Percentiles rank a stretch among this genome's conserved stretches.
phyloP scores from a whole-genome alignment of 768 basidiomycete species.

The Leucocoprinus sp. region DNA sequence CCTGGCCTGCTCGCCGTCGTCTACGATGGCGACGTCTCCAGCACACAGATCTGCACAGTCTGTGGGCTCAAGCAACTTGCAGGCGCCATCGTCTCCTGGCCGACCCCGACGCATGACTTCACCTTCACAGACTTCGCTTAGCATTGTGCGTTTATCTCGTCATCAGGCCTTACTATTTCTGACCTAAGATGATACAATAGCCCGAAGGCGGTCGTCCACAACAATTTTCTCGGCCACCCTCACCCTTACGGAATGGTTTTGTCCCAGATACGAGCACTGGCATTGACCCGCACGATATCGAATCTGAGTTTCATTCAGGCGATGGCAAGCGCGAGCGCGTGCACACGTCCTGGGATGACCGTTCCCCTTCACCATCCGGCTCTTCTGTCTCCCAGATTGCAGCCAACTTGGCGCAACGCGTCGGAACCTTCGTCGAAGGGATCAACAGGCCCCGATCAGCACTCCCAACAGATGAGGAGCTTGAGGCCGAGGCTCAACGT shows the following conservation, averaged over 20 bases:
- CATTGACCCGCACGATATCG: conserved; percentile 35
- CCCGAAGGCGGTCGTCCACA: conserved; percentile 30
- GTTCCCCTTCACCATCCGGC: conserved; percentile 48
- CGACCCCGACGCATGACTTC: conserved; percentile 23
- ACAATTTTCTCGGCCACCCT: conserved; percentile 48
- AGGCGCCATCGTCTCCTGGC: conserved; percentile 13
- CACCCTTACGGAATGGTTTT: conserved; percentile 63
- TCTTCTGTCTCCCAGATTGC: conserved; percentile 72
- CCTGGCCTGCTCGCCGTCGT: conserved; percentile 8
- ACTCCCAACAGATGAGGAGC: conserved; percentile 63
- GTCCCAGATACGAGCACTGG: conserved; percentile 51
- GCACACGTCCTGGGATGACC: conserved; percentile 25
- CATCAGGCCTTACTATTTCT: not conserved
- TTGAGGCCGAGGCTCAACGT: conserved; percentile 73
- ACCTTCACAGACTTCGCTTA: conserved; percentile 14
- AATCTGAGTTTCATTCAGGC: conserved; percentile 21
- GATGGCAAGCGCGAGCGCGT: conserved; percentile 34
- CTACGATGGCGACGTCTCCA: conserved; percentile 17
- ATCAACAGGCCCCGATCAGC: conserved; percentile 31
- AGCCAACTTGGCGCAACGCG: conserved; percentile 64
- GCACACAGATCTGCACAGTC: conserved; percentile 18
- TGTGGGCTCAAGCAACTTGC: conserved; percentile 16
- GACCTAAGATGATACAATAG: conserved; percentile 15
- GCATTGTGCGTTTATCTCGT: conserved; percentile 5
- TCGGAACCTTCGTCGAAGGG: conserved; percentile 58